Evolutionary conservation across 257 asterid species (phyloP), one percentile per base, ranked within the genome.

Genomic region (Rhazya stricta): DNA sequence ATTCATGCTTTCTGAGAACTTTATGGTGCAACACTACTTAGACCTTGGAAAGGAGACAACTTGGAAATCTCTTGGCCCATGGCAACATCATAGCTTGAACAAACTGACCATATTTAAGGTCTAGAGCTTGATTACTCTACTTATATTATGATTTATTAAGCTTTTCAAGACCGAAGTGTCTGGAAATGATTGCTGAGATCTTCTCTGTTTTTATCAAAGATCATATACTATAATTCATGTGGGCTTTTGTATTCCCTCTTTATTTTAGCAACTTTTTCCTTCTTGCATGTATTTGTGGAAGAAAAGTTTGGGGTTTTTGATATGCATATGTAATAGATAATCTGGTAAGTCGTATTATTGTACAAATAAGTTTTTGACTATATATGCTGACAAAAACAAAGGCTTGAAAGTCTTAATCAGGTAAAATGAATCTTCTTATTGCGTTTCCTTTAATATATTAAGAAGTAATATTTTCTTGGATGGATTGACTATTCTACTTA

Each of bases 21-120:
- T 82, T 76, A 51, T 61, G 51, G 51, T 67, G 54, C 12, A 46
- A 60, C 51, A 42, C 53, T 57, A 18, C 74, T 34, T 50, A 74
- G 58, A 74, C 69, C 78, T 75, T 82, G 79, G 81, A 77, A 62
- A 69, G 29, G 34, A 74, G 41, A 50, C n/a, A 69, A 15, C 67
- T 15, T 48, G 42, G 68, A 29, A 56, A 46, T 5, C 5, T 3
- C 34, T 3, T 71, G 81, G 68, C 56, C 73, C 81, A 23, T 48
- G 72, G 72, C 66, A 77, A 62, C 39, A 61, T 71, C 11, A 45
- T 13, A 21, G n/a, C 8, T 11, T 21, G 11, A 42, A 74, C 43
- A 72, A 25, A 1, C 19, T n/a, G 36, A 23, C 19, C 56, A 58
- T 56, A 41, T 43, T 58, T 57, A 25, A 25, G n/a, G 6, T 67